Conservation (phyloP, 2,329 filamentous ascomycete species). For the Thielaviopsis musarum region DNA sequence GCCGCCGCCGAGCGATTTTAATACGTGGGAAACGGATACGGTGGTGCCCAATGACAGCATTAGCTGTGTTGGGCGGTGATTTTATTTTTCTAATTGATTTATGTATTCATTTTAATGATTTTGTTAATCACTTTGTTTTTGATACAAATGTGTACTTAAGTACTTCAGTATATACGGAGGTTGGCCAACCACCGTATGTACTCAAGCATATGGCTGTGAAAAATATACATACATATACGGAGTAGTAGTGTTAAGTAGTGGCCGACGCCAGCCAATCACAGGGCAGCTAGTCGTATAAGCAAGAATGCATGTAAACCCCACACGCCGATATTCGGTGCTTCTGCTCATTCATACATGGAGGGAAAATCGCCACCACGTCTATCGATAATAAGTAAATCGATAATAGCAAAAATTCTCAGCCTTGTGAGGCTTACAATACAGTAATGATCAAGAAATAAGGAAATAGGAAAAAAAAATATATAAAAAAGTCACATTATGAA, state of each 20-base stretch:
- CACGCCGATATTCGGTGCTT: not conserved
- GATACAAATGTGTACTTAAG: not conserved
- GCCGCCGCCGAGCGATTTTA: constrained; percentile 24
- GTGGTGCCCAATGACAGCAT: constrained; percentile 45
- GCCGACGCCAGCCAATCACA: not conserved
- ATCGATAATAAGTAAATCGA: too few relatives aligned
- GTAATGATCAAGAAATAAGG: too few relatives aligned
- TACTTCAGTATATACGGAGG: too few relatives aligned
- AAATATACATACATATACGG: too few relatives aligned
- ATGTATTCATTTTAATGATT: not conserved
- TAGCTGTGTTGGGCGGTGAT: constrained; percentile 35
- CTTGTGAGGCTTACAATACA: too few relatives aligned
- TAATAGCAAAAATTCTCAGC: too few relatives aligned
- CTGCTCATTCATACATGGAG: not conserved
- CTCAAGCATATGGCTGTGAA: too few relatives aligned
- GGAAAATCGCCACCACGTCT: too few relatives aligned
- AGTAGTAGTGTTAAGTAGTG: not conserved
- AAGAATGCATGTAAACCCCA: not conserved
- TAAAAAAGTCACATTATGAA: too few relatives aligned
- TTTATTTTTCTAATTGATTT: not conserved
- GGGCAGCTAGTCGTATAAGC: too few relatives aligned
- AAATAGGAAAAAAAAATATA: too few relatives aligned
- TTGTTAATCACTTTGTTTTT: not conserved
- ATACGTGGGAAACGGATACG: constrained; percentile 29
- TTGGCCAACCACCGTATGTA: too few relatives aligned